phyloP scores from a whole-genome alignment of 805 yeast genomes.

The Suhomyces prunicola region DNA sequence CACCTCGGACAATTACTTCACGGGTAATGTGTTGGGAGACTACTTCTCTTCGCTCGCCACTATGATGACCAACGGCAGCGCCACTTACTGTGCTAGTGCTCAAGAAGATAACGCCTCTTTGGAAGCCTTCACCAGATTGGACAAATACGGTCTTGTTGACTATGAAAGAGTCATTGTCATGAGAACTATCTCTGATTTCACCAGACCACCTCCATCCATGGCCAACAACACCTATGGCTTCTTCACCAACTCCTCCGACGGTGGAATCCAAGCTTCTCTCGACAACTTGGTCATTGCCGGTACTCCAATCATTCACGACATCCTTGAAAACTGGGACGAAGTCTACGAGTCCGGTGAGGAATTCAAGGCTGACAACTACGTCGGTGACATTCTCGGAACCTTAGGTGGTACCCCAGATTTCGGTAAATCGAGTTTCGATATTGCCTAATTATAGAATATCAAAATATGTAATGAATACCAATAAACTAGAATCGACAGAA shows the following conservation, averaged over 20 bases:
- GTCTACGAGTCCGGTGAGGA: slow-evolving; percentile 30
- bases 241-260: slow-evolving; percentile 48
- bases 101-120: slow-evolving; percentile 68
- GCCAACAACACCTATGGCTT: slow-evolving; percentile 45
- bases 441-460: slow-evolving; percentile 16
- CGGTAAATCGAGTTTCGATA: slow-evolving; percentile 26
- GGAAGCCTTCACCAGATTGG: slow-evolving; percentile 56
- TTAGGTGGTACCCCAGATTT: slow-evolving; percentile 46
- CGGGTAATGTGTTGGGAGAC: slow-evolving; percentile 50
- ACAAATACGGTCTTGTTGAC: slow-evolving; percentile 53
- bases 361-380: slow-evolving; percentile 48
- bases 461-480: background rate
- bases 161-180: slow-evolving; percentile 54
- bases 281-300: slow-evolving; percentile 54
- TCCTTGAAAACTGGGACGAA: slow-evolving; percentile 46
- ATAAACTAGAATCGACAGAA: background rate
- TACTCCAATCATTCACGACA: slow-evolving; percentile 51
- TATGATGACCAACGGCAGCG: slow-evolving; percentile 57
- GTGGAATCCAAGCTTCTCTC: slow-evolving; percentile 49
- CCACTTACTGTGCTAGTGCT: slow-evolving; percentile 57
- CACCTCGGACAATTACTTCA: slow-evolving; percentile 60
- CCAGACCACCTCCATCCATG: slow-evolving; percentile 48
- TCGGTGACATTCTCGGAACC: slow-evolving; percentile 60
- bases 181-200: slow-evolving; percentile 62
- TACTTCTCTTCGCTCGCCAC: slow-evolving; percentile 47